A percentile compares a stretch with the other conserved stretches of the same genome.
These are phyloP conservation scores for Penicillium brevicompactum DNA, from an alignment of 2,329 filamentous ascomycete genomes.

Conservation along the genomic window DNA sequence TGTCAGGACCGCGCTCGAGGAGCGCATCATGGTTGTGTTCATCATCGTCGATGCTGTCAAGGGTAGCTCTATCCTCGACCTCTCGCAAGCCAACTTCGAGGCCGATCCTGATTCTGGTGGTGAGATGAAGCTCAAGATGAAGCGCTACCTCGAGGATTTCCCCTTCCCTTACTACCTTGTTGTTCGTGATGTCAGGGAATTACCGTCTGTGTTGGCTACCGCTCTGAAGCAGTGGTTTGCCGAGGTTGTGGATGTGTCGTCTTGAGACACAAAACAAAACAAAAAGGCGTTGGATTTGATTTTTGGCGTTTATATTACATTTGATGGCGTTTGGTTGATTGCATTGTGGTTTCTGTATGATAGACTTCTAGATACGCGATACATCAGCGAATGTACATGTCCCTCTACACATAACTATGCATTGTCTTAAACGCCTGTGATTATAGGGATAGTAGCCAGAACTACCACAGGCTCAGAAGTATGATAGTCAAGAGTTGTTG, in stretches of 20 bases:
- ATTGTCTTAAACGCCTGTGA: not conserved
- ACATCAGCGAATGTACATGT: slow-evolving; percentile 8
- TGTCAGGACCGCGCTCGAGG: slow-evolving; percentile 84
- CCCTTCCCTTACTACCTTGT: slow-evolving; percentile 97
- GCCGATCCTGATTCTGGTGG: slow-evolving; percentile 61
- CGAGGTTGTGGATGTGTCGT: slow-evolving; percentile 58
- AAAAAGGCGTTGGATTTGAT: slow-evolving; percentile 16
- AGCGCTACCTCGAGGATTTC: slow-evolving; percentile 91
- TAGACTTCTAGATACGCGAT: slow-evolving; percentile 12
- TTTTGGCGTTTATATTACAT: slow-evolving; percentile 24
- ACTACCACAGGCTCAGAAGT: no score
- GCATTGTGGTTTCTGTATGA: slow-evolving; percentile 13
- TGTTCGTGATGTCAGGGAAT: slow-evolving; percentile 85
- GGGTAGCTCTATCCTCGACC: slow-evolving; percentile 70
- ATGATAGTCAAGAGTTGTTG: no score
- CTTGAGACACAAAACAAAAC: slow-evolving; percentile 21
- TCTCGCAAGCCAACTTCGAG: slow-evolving; percentile 84
- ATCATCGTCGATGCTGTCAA: slow-evolving; percentile 80
- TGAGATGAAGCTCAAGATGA: slow-evolving; percentile 72
- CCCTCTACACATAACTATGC: not conserved
- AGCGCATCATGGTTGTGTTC: slow-evolving; percentile 97
- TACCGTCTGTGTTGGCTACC: slow-evolving; percentile 84
- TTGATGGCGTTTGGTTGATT: slow-evolving; percentile 11
- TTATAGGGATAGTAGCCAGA: no score
- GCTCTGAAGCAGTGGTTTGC: slow-evolving; percentile 96